Conservation (phyloP, 164 flowering plant genomes). For the Aristolochia californica region DNA sequence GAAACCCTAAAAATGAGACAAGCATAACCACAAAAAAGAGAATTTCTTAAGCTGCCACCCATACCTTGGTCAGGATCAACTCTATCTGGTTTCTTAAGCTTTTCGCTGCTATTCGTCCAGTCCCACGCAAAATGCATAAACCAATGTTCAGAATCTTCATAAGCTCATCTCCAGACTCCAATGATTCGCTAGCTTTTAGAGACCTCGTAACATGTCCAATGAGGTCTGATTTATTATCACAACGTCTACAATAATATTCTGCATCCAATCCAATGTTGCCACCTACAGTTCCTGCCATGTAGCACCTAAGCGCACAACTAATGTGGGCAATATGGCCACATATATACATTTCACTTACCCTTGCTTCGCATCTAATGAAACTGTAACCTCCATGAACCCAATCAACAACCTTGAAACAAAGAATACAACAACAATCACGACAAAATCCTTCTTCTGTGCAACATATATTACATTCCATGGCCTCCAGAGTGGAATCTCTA, state of each 20-base stretch:
- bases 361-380: slow-evolving; percentile 68
- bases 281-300: slow-evolving; percentile 87
- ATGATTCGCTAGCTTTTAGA: slow-evolving; percentile 36
- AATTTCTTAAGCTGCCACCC: background rate
- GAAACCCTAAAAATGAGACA: slow-evolving; percentile 11
- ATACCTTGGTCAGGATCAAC: slow-evolving; percentile 41
- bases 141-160: slow-evolving; percentile 53
- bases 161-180: slow-evolving; percentile 38
- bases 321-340: slow-evolving; percentile 87
- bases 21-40: slow-evolving; percentile 11
- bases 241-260: slow-evolving; percentile 81
- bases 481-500: slow-evolving; percentile 14
- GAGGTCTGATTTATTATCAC: slow-evolving; percentile 67
- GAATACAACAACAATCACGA: slow-evolving; percentile 60
- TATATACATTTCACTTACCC: slow-evolving; percentile 23
- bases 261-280: slow-evolving; percentile 72
- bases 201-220: slow-evolving; percentile 44
- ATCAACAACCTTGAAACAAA: slow-evolving; percentile 36
- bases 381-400: slow-evolving; percentile 22
- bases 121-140: slow-evolving; percentile 43
- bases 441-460: slow-evolving; percentile 26
- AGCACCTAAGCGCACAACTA: slow-evolving; percentile 59
- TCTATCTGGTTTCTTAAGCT: slow-evolving; percentile 26
- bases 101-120: slow-evolving; percentile 38
- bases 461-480: slow-evolving; percentile 58